These are phyloP conservation scores for Podila minutissima DNA, from an alignment of 192 early-diverging fungal genomes.

Conservation along the genomic window DNA sequence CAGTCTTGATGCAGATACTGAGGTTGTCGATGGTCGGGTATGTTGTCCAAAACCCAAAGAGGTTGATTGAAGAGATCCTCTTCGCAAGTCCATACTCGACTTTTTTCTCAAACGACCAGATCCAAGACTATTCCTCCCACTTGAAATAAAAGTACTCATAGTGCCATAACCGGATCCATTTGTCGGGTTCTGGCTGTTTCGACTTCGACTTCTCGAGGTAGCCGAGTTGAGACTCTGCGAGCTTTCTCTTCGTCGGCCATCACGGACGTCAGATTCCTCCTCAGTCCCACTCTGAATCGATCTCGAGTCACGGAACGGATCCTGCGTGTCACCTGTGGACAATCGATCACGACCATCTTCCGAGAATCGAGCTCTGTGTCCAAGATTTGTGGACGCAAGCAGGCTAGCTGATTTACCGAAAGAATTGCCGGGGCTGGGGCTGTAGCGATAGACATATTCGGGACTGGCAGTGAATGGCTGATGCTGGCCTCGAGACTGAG, in stretches of 20 bases:
- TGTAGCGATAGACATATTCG: no score
- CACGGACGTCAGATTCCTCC: no score
- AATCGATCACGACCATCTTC: conserved; percentile 6
- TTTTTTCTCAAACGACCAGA: neutral
- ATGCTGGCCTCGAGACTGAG: no score
- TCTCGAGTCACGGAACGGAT: conserved; percentile 17
- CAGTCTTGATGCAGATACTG: neutral
- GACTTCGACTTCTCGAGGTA: no score
- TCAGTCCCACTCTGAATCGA: neutral
- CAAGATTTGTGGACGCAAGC: neutral
- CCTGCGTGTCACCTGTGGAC: conserved; percentile 14
- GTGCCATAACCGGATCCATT: no score
- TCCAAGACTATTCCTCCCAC: no score
- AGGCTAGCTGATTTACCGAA: neutral
- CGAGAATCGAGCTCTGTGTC: neutral
- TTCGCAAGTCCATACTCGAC: neutral
- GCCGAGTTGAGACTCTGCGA: conserved; percentile 7
- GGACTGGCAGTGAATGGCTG: no score
- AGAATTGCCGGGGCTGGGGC: neutral
- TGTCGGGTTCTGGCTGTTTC: no score
- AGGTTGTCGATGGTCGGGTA: neutral
- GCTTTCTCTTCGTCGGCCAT: neutral
- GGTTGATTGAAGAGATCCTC: neutral
- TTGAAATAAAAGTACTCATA: no score
- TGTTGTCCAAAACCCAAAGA: neutral